Evolutionary conservation across 495 filamentous ascomycete species (phyloP), one percentile per base, ranked within the genome.

Genomic region (Neurospora hispaniola): DNA sequence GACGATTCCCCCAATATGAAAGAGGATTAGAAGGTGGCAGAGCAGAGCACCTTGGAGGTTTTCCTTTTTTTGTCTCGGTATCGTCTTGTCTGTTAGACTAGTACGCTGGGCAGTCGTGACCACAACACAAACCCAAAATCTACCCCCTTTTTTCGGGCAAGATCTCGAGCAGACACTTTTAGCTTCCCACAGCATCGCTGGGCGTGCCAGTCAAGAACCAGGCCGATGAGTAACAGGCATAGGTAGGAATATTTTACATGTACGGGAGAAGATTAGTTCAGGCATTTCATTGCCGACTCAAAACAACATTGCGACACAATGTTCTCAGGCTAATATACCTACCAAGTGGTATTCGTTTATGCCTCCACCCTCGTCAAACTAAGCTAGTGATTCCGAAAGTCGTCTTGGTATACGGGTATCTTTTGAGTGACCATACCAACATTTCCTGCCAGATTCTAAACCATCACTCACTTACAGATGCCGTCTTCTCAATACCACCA

Each of bases 21-120:
- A 66, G 54, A 62, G 54, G 73, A 71, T 44, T 73, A 70, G 69
- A 76, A 80, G 81, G 78, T 76, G 78, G 75, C 80, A 81, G 73
- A 74, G 79, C 79, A 80, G 79, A 75, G 77, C 77, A 79, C 80
- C 80, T 83, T 79, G 82, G 77, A 82, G 80, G 78, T 73, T 74
- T 68, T 78, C 75, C 79, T 75, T 78, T 78, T 78, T 74, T 77
- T 81, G 80, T 80, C 80, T 83, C 74, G 78, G 80, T 79, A 78
- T 81, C 79, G 77, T 80, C 80, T 80, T 82, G 80, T 80, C 78
- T 83, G 79, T 84, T 85, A 85, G 83, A 85, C 81, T 85, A 83
- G 79, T 78, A 80, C 76, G 78, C 76, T 73, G 74, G 75, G 75
- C 73, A 72, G 76, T 77, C 80, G 82, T 79, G 80, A 81, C 78